Evolutionary conservation across 1,139 yeast genomes (phyloP), one percentile per base, ranked within the genome.

Genomic region (Debaryomyces nepalensis): DNA sequence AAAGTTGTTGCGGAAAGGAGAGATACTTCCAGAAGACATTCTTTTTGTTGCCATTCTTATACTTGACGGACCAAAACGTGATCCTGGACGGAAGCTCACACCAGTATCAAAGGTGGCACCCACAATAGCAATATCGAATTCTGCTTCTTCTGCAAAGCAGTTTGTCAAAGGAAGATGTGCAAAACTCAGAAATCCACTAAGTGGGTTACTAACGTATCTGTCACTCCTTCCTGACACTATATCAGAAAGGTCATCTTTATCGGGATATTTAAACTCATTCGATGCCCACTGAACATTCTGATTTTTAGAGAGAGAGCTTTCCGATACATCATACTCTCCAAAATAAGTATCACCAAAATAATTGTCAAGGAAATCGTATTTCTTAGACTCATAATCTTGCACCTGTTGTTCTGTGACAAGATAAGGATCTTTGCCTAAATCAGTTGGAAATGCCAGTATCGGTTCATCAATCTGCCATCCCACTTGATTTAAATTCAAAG

Each of bases 181-280:
- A 54, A 65, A 70, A 0, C 72, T 59, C n/a, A 65, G 63, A 33
- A 66, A 58, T 2, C 73, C 73, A 1, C 66, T 59, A 42, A 57
- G 61, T 22, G 65, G 67, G 45, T 68, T 69, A 43, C 72, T 71
- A 41, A 68, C 61, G 47, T 67, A 67, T 35, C 66, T 47, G 16
- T 57, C 62, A 33, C 62, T 53, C 18, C 63, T 56, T 11, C 72
- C 73, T 3, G 29, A 26, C 44, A 62, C 63, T 42, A 67, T 50
- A 49, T 67, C 72, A 40, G 68, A 54, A 32, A 66, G 53, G 44
- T 67, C 73, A 47, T 67, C 71, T 26, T 59, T 61, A 43, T 65
- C 67, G 20, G 70, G 70, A 45, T 59, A 63, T 31, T 4, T 26
- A 12, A 26, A 5, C 16, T 4, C 29, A 10, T n/a, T n/a, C 11